Evolutionary conservation across 495 filamentous ascomycete genomes (phyloP).

Genomic region (Aspergillus mulundensis): DNA sequence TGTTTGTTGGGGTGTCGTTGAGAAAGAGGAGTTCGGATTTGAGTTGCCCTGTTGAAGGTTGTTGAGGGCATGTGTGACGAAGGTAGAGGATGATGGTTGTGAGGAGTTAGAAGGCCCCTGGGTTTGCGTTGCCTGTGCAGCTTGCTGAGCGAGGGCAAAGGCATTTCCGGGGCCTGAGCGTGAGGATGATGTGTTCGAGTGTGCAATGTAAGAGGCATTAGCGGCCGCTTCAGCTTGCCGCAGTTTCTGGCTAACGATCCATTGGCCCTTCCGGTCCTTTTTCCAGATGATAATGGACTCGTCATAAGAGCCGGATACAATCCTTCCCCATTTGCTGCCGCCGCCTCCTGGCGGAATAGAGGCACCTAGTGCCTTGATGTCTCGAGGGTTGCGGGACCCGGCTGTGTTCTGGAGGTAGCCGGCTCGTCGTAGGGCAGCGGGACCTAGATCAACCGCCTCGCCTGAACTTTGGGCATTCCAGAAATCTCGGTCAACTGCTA

Average conservation of each 20-base stretch:
- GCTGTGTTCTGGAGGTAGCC: conserved; percentile 58
- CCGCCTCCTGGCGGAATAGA: conserved; percentile 85
- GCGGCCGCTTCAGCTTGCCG: conserved; percentile 60
- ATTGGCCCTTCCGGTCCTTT: conserved; percentile 73
- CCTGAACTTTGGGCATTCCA: conserved; percentile 66
- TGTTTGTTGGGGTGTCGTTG: conserved; percentile 5
- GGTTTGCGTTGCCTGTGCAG: background rate
- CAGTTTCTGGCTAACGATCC: conserved; percentile 68
- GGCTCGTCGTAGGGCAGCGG: conserved; percentile 41
- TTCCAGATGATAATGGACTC: conserved; percentile 94
- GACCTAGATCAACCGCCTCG: conserved; percentile 39
- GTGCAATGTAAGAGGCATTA: conserved; percentile 31
- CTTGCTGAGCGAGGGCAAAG: conserved; percentile 27
- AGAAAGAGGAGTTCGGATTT: background rate
- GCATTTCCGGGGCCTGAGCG: conserved; percentile 20
- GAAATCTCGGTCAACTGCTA: conserved; percentile 65
- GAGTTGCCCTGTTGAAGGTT: conserved; percentile 3
- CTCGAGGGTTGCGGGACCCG: conserved; percentile 68
- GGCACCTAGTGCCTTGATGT: conserved; percentile 74
- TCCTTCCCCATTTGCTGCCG: conserved; percentile 77
- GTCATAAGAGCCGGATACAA: conserved; percentile 94
- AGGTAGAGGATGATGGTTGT: background rate
- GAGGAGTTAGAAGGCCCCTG: background rate
- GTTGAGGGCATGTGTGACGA: background rate
- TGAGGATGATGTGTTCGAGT: conserved; percentile 18